Base-by-base conservation (phyloP, 345 rosid species). In the Aquilaria malaccensis region DNA sequence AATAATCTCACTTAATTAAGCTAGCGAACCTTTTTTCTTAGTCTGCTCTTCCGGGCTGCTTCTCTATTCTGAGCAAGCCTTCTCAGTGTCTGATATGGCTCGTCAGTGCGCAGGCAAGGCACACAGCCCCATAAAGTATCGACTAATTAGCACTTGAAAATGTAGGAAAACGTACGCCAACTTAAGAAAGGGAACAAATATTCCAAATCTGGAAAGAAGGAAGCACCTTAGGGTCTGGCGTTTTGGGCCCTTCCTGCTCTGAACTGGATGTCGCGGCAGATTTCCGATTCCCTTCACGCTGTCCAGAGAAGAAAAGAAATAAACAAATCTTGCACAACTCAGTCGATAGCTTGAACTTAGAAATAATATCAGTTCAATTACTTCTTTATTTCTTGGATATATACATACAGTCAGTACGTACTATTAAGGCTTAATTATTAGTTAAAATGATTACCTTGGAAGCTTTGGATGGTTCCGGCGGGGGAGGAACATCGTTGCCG, bases 1-100 rank as follows among this genome's bases (percentile, higher is more conserved):
- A 13, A 59, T 47, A 31, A 55, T 43, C 22, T 22, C 22, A 22
- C 22, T 22, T 55, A 55, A 29, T 55, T 52, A 45, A 29, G 45
- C 30, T 22, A 30, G 14, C 50, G 56, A 59, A 85, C 99, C 80
- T 94, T 94, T 81, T 94, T 94, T 33, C 99, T 77, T 47, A 94
- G 67, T 66, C 99, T 82, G 78, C 99, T 90, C 79, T 94, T 94
- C 76, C 99, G 83, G 49, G 99, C 99, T 69, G 99, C 99, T 71
- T 94, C 99, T 79, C 99, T 86, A 82, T 94, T 94, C 77, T 94
- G 99, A 72, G 99, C 99, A 49, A 94, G 93, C 72, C 99, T 87
- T 72, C 99, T 88, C 69, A 88, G 47, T 65, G 90, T 86, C 99
- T 94, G 74, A 63, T 47, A 33, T 50, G 46, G 46, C 22, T 22